Base-by-base conservation (phyloP, 139 green algal genomes). In the Tetraselmis chui region DNA sequence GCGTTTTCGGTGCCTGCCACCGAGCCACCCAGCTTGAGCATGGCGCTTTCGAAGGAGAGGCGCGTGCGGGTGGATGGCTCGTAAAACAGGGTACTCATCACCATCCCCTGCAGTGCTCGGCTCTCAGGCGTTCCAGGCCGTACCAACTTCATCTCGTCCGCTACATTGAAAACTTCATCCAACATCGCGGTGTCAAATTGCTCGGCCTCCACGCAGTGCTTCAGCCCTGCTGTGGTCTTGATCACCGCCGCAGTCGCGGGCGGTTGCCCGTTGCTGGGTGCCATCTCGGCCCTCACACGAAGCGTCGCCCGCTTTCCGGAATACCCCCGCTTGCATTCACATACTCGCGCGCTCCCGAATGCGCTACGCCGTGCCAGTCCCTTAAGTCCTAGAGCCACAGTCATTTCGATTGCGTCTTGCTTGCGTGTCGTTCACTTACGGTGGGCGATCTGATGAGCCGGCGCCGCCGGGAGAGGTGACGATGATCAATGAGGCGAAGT, bases 71-170 rank as follows among this genome's bases (percentile, higher is more conserved):
- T 99, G 29, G 97, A 99, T 22, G 97, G 97, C 90, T 99, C 97
- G 86, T 99, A 99, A 85, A 99, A 99, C 2, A 99, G 91, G 1
- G 97, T 99, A 28, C 95, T 93, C 96, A 99, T 99, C 5, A 98
- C 89, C 80, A 92, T 92, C 28, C 95, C 96, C 24, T 95, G 85
- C 32, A 99, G 87, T 84, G 95, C 83, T 25, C 84, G 84, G 0
- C 90, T 86, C 32, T 90, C 93, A 2, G 88, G 85, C 1, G 87
- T 93, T 26, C 89, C 84, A 0, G 90, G 90, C 28, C 83, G 75
- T 1, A 97, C 80, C n/a, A 67, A 18, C 45, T 67, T 67, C 45
- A 67, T 67, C 45, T 67, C 45, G 45, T 67, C 45, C 18, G 45
- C 45, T 25, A 67, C 45, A 18, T 18, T 67, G 45, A 67, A 67